phyloP scores from a whole-genome alignment of 345 rosid species.

The Tarenaya hassleriana region DNA sequence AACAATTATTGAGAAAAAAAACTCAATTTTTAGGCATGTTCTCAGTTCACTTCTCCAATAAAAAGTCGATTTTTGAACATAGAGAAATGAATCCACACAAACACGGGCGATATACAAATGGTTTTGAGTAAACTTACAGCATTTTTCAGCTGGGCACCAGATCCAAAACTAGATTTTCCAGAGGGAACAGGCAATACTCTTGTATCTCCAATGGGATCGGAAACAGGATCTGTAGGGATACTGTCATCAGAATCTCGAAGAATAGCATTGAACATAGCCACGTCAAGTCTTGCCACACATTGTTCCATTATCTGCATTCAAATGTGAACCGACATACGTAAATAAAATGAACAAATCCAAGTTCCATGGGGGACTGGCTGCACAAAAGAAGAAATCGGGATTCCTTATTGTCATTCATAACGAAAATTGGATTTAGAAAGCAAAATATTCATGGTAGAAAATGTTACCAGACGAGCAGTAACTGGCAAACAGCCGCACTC shows the following conservation, averaged over 20 bases:
- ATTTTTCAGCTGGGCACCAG: constrained; percentile 86
- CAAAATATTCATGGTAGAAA: constrained; percentile 2
- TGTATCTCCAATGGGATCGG: constrained; percentile 77
- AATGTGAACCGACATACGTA: no score
- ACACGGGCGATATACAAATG: no score
- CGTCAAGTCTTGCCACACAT: constrained; percentile 86
- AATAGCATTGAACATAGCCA: constrained; percentile 95
- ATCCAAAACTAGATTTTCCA: constrained; percentile 76
- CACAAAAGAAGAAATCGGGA: no score
- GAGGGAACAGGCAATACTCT: constrained; percentile 82
- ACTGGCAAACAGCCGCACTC: constrained; percentile 81
- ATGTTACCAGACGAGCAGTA: constrained; percentile 67
- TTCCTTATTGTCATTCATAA: no score
- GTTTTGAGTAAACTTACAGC: constrained; percentile 44
- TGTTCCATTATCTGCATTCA: constrained; percentile 87
- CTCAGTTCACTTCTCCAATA: no score
- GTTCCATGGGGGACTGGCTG: no score
- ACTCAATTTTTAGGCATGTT: no score
- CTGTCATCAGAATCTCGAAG: constrained; percentile 84
- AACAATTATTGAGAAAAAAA: no score
- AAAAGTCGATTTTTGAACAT: no score
- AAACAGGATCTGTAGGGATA: constrained; percentile 86
- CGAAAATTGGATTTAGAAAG: no score
- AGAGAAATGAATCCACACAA: no score
- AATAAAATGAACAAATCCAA: no score